Base-by-base conservation (phyloP, 1,284 basidiomycete genomes). In the Cystobasidiaceae sp. region DNA sequence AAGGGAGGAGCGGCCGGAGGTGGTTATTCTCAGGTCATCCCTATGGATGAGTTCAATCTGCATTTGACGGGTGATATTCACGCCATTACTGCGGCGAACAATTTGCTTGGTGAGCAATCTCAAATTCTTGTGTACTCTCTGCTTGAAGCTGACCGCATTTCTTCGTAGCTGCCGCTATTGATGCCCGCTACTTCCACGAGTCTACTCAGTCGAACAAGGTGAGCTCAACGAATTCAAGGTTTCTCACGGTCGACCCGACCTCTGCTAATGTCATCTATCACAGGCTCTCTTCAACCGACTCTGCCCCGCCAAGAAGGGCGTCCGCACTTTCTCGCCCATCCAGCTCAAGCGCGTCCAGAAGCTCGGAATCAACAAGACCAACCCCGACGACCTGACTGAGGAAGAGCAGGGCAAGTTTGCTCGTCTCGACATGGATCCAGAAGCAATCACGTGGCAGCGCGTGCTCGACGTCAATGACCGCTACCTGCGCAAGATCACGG, bases 1-100 rank as follows among this genome's bases (percentile, higher is more conserved):
- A 99, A 99, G 80, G 94, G 94, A 73, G 96, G 96, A 74, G 96
- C 94, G 33, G 94, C 94, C 58, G 94, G 96, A 60, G 94, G 94
- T 71, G 94, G 94, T 66, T 99, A 98, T 81, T 93, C 91, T 76
- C 94, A 98, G 77, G 90, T 98, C 74, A 97, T 97, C 79, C 72
- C 72, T 15, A 73, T 73, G 72, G 72, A 73, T 59, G 72, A 73
- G 86, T 96, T 96, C 78, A 96, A 94, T 77, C 78, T 94, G 63
- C 96, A 98, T 77, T 80, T 98, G 75, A 99, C 94, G 41, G 94
- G 94, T 72, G 94, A 98, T 79, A 97, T 97, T 68, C 94, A 98
- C 75, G 94, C 96, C 56, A 90, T 97, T 23, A 92, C 91, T 32
- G 94, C 94, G 51, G 96, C 94, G 49, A 98, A 98, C 81, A 98